Base-by-base conservation (phyloP, 768 basidiomycete species). In the Kwoniella botswanensis region DNA sequence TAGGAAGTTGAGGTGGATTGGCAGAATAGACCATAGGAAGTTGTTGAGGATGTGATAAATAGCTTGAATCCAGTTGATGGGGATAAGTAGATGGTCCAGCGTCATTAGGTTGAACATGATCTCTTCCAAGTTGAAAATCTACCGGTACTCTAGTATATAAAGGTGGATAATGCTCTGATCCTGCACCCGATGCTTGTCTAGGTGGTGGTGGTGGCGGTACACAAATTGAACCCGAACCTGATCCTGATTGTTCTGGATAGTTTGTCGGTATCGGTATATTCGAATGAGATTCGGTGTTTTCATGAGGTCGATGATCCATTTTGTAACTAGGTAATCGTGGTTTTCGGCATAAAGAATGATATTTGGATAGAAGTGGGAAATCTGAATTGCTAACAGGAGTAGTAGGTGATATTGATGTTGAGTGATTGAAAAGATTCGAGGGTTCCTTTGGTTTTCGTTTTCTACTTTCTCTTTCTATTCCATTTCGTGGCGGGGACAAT, bases 121-220 rank as follows among this genome's bases (percentile, higher is more conserved):
- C 18, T 58, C 12, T 35, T 13, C 15, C 29, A 58, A 18, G 12
- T 21, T 21, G 57, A 26, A 58, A 35, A 12, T 26, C 21, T 41
- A 58, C 21, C 4, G 57, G 57, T 29, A 13, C 12, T 41, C 57
- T 21, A 58, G 21, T 58, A 58, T 58, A 58, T 58, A 58, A 58
- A 29, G 57, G 57, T 35, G 29, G 21, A n/a, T 17, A n/a, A 58
- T 29, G 3, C 57, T 21, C 57, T 58, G 55, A 56, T 56, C 55
- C 24, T 24, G 55, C 35, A 35, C 35, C 35, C 4, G 46, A 50
- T 50, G 46, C 15, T 50, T 13, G 46, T 50, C 46, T 50, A 50
- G 46, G 46, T 13, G 46, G 46, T 15, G 46, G 57, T 35, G 57
- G 57, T 58, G 57, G 57, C 57, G 57, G 57, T 42, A 58, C 21